phyloP scores from a whole-genome alignment of 441 rosid genomes.

The Aleurites moluccanus region DNA sequence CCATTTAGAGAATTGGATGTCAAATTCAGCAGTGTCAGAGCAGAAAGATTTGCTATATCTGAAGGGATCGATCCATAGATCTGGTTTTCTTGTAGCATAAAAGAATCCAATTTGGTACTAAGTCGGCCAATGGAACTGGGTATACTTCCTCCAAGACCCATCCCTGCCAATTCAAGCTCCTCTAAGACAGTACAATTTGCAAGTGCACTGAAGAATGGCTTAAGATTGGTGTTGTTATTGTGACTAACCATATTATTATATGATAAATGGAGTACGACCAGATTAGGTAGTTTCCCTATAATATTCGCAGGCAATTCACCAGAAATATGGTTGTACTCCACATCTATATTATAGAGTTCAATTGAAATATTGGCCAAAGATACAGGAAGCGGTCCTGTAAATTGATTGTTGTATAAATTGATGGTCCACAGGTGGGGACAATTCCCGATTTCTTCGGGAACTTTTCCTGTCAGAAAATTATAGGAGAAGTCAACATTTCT shows the following conservation, averaged over 20 bases:
- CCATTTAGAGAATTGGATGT: constrained; percentile 26
- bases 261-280: constrained; percentile 39
- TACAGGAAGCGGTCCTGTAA: constrained; percentile 42
- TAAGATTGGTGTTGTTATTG: constrained; percentile 44
- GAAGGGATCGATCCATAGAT: constrained; percentile 27
- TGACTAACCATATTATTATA: constrained; percentile 46
- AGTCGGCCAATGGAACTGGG: constrained; percentile 40
- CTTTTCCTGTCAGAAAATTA: constrained; percentile 40
- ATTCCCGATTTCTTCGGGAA: constrained; percentile 30
- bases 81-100: constrained; percentile 26
- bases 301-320: constrained; percentile 49
- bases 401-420: constrained; percentile 46
- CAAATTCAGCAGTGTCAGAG: constrained; percentile 20
- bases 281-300: constrained; percentile 26
- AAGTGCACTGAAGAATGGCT: constrained; percentile 48
- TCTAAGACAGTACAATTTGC: constrained; percentile 39
- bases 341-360: constrained; percentile 35
- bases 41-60: constrained; percentile 15
- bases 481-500: constrained; percentile 42
- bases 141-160: constrained; percentile 50
- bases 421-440: constrained; percentile 35
- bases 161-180: constrained; percentile 53
- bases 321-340: constrained; percentile 39
- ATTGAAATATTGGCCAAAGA: constrained; percentile 40
- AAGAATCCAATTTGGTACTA: constrained; percentile 4